These are phyloP conservation scores for Euryodendron excelsum DNA, from an alignment of 148 eudicot genomes.

Conservation along the genomic window DNA sequence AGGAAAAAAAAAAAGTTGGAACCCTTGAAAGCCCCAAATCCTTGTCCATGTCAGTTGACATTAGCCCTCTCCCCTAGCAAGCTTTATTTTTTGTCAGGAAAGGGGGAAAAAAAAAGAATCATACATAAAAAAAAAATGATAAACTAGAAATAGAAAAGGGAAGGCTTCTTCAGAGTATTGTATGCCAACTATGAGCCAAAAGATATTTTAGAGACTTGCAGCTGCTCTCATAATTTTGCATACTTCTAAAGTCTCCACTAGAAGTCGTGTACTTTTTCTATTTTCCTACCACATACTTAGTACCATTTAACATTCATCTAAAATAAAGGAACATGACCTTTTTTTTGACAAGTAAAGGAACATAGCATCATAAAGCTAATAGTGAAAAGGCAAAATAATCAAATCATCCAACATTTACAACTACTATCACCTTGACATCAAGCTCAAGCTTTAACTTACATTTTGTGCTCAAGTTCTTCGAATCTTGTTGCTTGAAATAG, in stretches of 20 bases:
- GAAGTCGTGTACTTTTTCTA: background rate
- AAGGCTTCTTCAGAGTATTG: background rate
- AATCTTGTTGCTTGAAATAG: conserved; percentile 99
- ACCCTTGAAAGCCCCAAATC: too few relatives aligned
- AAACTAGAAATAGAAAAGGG: background rate
- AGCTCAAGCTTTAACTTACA: conserved; percentile 46
- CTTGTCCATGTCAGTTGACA: too few relatives aligned
- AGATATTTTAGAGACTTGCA: background rate
- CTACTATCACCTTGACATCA: background rate
- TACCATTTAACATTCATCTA: background rate
- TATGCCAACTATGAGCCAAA: background rate
- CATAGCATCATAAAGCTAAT: background rate
- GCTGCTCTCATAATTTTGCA: background rate
- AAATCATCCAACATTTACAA: conserved; percentile 2
- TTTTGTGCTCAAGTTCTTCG: conserved; percentile 86
- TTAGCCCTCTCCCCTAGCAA: too few relatives aligned
- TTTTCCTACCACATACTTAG: background rate
- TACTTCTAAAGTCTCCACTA: background rate
- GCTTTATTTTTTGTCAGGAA: too few relatives aligned
- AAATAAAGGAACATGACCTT: background rate
- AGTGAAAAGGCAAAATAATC: background rate
- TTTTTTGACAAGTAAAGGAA: background rate
- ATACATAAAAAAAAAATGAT: background rate
- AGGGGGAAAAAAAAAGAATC: background rate
- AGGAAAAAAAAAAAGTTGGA: background rate